Evolutionary conservation across 2,329 filamentous ascomycete species (phyloP).

Genomic region (Exophiala dermatitidis): DNA sequence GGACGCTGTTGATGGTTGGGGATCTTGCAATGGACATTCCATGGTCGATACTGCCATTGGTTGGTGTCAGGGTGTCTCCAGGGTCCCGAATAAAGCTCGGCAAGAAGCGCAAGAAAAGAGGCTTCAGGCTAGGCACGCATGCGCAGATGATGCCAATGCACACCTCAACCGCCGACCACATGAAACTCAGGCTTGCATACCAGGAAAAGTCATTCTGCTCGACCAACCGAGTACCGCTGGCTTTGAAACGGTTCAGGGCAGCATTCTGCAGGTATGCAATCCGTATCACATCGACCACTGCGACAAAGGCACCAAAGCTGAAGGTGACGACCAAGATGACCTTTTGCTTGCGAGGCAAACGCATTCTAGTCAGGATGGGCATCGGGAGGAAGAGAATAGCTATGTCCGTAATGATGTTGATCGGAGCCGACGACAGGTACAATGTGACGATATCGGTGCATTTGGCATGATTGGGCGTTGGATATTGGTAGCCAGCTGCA

Average conservation of each 20-base stretch:
- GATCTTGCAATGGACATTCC: conserved; percentile 18
- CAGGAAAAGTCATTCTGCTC: conserved; percentile 48
- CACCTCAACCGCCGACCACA: conserved; percentile 92
- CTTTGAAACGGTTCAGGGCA: conserved; percentile 41
- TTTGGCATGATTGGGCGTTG: conserved; percentile 39
- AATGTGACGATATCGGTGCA: conserved; percentile 59
- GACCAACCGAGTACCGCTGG: conserved; percentile 25
- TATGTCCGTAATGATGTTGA: conserved; percentile 87
- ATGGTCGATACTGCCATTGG: conserved; percentile 13
- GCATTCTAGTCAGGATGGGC: conserved; percentile 80
- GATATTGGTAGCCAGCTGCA: conserved; percentile 56
- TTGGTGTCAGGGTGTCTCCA: conserved; percentile 25
- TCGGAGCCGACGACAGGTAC: conserved; percentile 67
- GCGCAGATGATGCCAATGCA: conserved; percentile 85
- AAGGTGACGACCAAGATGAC: conserved; percentile 82
- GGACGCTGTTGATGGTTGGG: neutral
- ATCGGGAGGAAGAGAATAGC: conserved; percentile 82
- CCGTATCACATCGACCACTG: conserved; percentile 78
- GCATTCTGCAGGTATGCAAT: conserved; percentile 85
- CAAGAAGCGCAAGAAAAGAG: conserved; percentile 61
- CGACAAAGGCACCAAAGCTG: conserved; percentile 76
- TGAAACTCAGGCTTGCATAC: conserved; percentile 76
- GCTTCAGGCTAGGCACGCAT: conserved; percentile 87
- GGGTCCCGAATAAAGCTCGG: conserved; percentile 51
- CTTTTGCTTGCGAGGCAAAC: conserved; percentile 76